Conservation (phyloP, 2,329 filamentous ascomycete species). For the Xylogone sp. region DNA sequence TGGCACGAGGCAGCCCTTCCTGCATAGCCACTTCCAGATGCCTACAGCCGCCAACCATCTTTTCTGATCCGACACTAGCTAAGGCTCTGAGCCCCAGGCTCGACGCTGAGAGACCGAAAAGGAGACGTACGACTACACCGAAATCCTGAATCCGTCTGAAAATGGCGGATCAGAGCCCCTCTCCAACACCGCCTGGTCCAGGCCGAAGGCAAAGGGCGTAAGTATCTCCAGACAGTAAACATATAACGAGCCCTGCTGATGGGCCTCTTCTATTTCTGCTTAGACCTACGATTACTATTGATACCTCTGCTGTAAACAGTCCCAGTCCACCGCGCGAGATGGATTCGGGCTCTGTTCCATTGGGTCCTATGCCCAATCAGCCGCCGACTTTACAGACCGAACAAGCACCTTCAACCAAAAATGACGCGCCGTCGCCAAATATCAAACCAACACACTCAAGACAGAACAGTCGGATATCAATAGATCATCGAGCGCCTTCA, state of each 20-base stretch:
- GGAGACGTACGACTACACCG: neutral
- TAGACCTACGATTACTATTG: conserved; percentile 51
- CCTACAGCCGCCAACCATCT: conserved; percentile 10
- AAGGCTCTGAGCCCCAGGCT: conserved; percentile 24
- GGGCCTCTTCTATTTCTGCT: conserved; percentile 3
- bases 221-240: conserved; percentile 12
- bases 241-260: conserved; percentile 15
- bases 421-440: conserved; percentile 22
- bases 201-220: conserved; percentile 30
- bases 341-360: conserved; percentile 27
- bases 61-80: conserved; percentile 13
- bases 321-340: conserved; percentile 24
- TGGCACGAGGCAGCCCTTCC: neutral
- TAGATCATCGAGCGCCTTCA: conserved; percentile 49
- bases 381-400: conserved; percentile 27
- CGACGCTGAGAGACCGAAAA: conserved; percentile 17
- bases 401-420: conserved; percentile 29
- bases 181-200: conserved; percentile 17
- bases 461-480: conserved; percentile 23
- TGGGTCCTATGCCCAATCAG: conserved; percentile 31
- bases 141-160: conserved; percentile 1
- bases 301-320: conserved; percentile 48
- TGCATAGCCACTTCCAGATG: conserved; percentile 21
- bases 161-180: conserved; percentile 20
- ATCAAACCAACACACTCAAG: conserved; percentile 20